Evolutionary conservation across 2,329 filamentous ascomycete species (phyloP).

Genomic region (Alternaria triticimaculans): DNA sequence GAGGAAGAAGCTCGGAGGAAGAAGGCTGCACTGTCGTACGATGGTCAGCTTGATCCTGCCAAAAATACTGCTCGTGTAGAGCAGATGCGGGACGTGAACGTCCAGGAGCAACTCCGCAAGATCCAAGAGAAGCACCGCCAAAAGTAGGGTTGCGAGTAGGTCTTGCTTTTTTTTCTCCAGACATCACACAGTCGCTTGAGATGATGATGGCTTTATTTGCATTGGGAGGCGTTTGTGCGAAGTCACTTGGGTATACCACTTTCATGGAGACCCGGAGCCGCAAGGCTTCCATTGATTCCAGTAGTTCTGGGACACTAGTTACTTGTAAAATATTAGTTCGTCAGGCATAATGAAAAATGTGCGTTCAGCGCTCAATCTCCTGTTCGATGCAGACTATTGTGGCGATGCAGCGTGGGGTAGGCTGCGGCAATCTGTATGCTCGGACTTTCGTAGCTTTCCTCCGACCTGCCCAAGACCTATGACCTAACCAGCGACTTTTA

Average conservation of each 20-base stretch:
- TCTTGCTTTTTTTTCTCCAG: conserved; percentile 2
- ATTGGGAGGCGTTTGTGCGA: conserved; percentile 15
- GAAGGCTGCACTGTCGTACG: conserved; percentile 72
- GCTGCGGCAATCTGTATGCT: conserved; percentile 13
- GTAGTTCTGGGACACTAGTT: neutral
- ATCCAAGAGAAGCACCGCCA: conserved; percentile 64
- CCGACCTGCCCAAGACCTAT: conserved; percentile 35
- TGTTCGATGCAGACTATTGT: neutral
- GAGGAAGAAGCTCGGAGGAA: conserved; percentile 80
- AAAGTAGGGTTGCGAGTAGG: conserved; percentile 1
- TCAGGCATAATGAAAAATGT: neutral
- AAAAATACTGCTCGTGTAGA: conserved; percentile 61
- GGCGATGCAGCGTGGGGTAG: neutral
- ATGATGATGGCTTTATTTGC: conserved; percentile 5
- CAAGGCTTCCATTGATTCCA: neutral
- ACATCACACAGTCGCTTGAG: neutral
- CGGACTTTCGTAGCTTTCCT: conserved; percentile 41
- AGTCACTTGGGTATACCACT: conserved; percentile 6
- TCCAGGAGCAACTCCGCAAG: conserved; percentile 82
- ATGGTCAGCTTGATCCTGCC: conserved; percentile 65
- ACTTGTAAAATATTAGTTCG: neutral
- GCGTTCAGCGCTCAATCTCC: neutral
- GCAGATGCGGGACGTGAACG: conserved; percentile 66
- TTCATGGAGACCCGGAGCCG: neutral
- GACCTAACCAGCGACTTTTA: conserved; percentile 42